These are phyloP conservation scores for Butyriboletus loyo DNA, from an alignment of 768 basidiomycete genomes.

Conservation along the genomic window DNA sequence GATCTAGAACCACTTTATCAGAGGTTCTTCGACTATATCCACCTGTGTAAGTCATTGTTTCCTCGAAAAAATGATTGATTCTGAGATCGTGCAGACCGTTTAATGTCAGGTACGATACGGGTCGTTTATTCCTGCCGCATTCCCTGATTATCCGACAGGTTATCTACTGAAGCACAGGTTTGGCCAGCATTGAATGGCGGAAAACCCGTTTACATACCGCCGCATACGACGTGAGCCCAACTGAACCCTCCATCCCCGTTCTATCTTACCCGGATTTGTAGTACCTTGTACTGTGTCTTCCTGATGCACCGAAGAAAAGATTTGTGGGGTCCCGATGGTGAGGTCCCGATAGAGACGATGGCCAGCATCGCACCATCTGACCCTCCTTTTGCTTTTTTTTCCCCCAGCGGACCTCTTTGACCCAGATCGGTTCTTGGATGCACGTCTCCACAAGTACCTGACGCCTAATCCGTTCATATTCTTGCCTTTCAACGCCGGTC, in stretches of 20 bases:
- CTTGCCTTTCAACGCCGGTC: conserved; percentile 66
- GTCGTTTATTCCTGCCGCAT: too few species aligned
- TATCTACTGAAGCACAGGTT: too few species aligned
- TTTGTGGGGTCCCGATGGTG: conserved; percentile 38
- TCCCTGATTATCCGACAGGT: too few species aligned
- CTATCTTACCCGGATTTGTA: too few species aligned
- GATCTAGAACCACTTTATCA: conserved; percentile 6
- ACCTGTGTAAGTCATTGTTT: conserved; percentile 20
- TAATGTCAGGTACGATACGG: too few species aligned
- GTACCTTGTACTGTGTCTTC: conserved; percentile 24
- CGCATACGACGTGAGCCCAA: too few species aligned
- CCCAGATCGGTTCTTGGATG: conserved; percentile 64
- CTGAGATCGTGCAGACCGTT: conserved; percentile 4
- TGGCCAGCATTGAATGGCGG: too few species aligned
- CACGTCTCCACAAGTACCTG: conserved; percentile 50
- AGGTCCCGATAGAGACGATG: background rate
- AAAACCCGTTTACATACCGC: too few species aligned
- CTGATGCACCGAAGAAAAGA: conserved; percentile 39
- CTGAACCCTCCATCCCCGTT: too few species aligned
- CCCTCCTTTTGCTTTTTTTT: too few species aligned
- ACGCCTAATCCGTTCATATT: conserved; percentile 65
- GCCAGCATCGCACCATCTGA: too few species aligned
- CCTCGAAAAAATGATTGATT: background rate
- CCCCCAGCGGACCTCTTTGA: conserved; percentile 43
- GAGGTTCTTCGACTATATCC: conserved; percentile 34